Base-by-base conservation (phyloP, 805 yeast species). In the Candida insectorum region DNA sequence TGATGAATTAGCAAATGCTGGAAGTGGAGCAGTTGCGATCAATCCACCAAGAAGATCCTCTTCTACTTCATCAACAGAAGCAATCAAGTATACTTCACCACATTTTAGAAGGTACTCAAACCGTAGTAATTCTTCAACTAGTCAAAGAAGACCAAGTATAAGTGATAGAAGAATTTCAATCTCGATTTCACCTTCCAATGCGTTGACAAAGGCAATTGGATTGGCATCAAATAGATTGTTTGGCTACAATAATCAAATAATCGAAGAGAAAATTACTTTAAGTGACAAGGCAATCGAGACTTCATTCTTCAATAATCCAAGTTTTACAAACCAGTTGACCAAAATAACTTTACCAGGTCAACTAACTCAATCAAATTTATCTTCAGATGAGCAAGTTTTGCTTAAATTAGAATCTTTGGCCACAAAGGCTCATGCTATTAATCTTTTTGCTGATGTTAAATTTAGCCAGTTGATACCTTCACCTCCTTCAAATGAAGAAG, bases 361-460 rank as follows among this genome's bases (percentile, higher is more conserved):
- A 5, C 33, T 51, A 5, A 51, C 56, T 10, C 46, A 33, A 36
- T 31, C 30, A 28, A 27, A 49, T 22, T 43, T 33, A 18, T 22
- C 31, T 5, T 16, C 24, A n/a, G 69, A 64, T 39, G 66, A 61
- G 56, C 47, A 37, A 56, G 71, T 59, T 24, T 58, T 49, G 56
- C 58, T 39, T 17, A 65, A 70, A 35, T 64, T 89, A 39, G 96
- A 88, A 54, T 68, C 78, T 1, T 62, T 87, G 28, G 87, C 95
- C 2, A 87, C 96, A 1, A 88, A 87, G 62, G 87, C 96, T 0
- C 93, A 88, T 52, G 95, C 95, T 0, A 79, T 93, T 14, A 79
- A 81, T 43, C 67, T 87, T 20, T 88, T 82, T 64, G 97, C 97
- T 0, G 96, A 88, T 45, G 88, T 87, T 17, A 93, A 93, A 58